These are phyloP conservation scores for Pisolithus thermaeus DNA, from an alignment of 1,284 basidiomycete genomes.

Conservation along the genomic window DNA sequence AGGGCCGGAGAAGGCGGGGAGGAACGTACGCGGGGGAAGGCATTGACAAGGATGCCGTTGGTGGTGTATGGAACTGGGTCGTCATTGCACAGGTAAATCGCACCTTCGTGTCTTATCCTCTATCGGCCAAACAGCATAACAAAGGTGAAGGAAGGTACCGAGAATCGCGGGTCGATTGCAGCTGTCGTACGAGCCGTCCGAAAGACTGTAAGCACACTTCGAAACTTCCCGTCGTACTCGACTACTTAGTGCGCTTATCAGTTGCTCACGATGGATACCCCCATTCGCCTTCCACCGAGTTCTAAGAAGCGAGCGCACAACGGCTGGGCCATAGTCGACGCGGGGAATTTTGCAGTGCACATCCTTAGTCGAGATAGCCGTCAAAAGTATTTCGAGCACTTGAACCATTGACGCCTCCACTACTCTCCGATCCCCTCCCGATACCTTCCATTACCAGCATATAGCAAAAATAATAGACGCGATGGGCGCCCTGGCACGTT, in stretches of 20 bases:
- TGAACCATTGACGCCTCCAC: slow-evolving; percentile 27
- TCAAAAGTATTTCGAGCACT: slow-evolving; percentile 55
- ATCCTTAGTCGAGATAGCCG: slow-evolving; percentile 57
- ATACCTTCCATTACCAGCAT: too few relatives aligned
- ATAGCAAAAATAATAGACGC: too few relatives aligned
- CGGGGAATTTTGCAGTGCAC: slow-evolving; percentile 71
- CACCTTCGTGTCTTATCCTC: neutral
- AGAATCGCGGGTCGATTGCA: slow-evolving; percentile 68
- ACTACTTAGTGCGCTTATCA: slow-evolving; percentile 20
- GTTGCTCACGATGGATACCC: slow-evolving; percentile 50
- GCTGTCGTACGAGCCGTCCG: slow-evolving; percentile 61
- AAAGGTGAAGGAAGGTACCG: slow-evolving; percentile 78
- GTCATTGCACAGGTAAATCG: slow-evolving; percentile 58
- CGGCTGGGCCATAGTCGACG: slow-evolving; percentile 80
- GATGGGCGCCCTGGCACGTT: too few relatives aligned
- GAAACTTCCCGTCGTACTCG: neutral
- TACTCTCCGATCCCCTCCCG: neutral
- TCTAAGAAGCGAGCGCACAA: slow-evolving; percentile 51
- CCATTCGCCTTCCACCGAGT: slow-evolving; percentile 55
- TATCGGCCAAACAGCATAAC: neutral
- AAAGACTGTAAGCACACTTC: slow-evolving; percentile 46
- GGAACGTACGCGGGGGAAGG: slow-evolving; percentile 63
- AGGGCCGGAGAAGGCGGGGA: slow-evolving; percentile 60
- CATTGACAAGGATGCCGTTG: slow-evolving; percentile 37
- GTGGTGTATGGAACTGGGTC: slow-evolving; percentile 68